Conservation (phyloP, 768 basidiomycete genomes). For the Naganishia kalamii region DNA sequence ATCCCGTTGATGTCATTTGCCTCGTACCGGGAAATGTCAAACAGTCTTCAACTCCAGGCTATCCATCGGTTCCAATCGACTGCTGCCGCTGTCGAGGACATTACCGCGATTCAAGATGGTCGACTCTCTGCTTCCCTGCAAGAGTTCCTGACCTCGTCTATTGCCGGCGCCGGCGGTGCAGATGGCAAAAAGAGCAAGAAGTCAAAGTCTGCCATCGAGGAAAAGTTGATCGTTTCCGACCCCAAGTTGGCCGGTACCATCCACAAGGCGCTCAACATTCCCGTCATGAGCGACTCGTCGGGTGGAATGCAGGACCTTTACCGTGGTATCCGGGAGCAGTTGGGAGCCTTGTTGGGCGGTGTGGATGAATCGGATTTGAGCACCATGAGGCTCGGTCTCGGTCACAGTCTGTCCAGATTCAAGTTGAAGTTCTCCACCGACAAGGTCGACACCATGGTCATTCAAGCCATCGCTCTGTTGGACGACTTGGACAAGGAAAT, state of each 20-base stretch:
- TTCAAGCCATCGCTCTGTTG: conserved; percentile 93
- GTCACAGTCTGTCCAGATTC: conserved; percentile 93
- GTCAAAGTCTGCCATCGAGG: conserved; percentile 49
- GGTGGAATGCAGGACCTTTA: conserved; percentile 68
- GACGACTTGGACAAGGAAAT: conserved; percentile 99
- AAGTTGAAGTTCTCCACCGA: conserved; percentile 99
- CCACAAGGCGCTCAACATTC: conserved; percentile 87
- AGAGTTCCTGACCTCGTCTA: conserved; percentile 65
- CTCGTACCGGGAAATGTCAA: background rate
- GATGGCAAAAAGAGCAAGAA: conserved; percentile 72
- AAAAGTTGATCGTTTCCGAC: conserved; percentile 74
- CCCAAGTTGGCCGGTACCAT: conserved; percentile 81
- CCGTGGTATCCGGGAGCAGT: conserved; percentile 88
- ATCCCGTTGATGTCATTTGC: conserved; percentile 5
- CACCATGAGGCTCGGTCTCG: conserved; percentile 95
- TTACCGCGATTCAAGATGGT: conserved; percentile 83
- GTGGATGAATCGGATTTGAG: conserved; percentile 62
- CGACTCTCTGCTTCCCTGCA: conserved; percentile 88
- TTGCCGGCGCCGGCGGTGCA: conserved; percentile 45
- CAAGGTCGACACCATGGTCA: conserved; percentile 99
- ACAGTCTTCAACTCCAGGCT: conserved; percentile 85
- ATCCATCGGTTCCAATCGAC: conserved; percentile 95
- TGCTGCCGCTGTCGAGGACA: conserved; percentile 92
- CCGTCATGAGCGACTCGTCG: conserved; percentile 61
- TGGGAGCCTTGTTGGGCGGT: conserved; percentile 78